Conservation (phyloP, 2,329 filamentous ascomycete species). For the Ustulina deusta region DNA sequence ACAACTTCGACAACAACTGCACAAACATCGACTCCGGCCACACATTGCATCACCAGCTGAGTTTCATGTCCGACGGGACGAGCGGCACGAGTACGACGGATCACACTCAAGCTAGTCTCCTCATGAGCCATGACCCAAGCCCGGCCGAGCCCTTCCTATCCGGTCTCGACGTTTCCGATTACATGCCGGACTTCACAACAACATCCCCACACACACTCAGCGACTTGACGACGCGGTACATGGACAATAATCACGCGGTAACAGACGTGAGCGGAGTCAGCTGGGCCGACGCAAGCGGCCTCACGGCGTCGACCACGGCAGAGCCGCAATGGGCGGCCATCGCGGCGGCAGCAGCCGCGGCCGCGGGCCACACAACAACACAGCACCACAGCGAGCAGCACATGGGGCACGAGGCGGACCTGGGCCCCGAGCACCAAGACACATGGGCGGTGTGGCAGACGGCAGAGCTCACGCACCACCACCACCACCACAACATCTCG, state of each 20-base stretch:
- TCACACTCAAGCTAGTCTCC: constrained; percentile 39
- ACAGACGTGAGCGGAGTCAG: constrained; percentile 29
- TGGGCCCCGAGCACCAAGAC: constrained; percentile 35
- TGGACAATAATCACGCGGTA: constrained; percentile 22
- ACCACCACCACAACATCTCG: constrained; percentile 14
- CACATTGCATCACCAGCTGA: constrained; percentile 50
- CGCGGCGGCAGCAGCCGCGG: constrained; percentile 28
- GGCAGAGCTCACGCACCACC: constrained; percentile 19
- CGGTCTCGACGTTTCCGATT: constrained; percentile 44
- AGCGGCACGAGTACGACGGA: constrained; percentile 50
- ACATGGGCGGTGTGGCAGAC: constrained; percentile 41
- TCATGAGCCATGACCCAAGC: constrained; percentile 31
- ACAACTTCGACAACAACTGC: constrained; percentile 56
- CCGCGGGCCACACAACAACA: constrained; percentile 36
- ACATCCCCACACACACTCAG: constrained; percentile 31
- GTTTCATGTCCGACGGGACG: constrained; percentile 54
- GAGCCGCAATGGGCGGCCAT: constrained; percentile 44
- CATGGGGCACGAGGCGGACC: constrained; percentile 10
- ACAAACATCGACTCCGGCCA: constrained; percentile 40
- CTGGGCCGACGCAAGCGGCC: constrained; percentile 41
- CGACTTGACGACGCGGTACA: constrained; percentile 31
- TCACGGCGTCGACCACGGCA: constrained; percentile 14
- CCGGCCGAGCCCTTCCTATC: constrained; percentile 49
- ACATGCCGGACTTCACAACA: constrained; percentile 33
- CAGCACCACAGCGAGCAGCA: no score